These are phyloP conservation scores for Fusarium sp. DNA, from an alignment of 2,329 filamentous ascomycete genomes.

Conservation along the genomic window DNA sequence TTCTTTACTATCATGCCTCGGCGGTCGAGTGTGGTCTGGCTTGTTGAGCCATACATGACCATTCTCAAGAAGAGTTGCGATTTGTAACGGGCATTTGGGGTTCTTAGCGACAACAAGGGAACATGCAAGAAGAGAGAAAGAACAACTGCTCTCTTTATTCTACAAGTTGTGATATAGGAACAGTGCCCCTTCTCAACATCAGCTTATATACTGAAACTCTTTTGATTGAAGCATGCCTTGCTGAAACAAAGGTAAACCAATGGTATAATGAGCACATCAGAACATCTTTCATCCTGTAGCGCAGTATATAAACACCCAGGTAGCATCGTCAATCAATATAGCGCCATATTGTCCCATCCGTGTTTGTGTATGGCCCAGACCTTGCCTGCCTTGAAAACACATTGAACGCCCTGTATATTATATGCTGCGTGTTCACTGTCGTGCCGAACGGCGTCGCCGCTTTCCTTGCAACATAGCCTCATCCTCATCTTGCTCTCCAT, in stretches of 20 bases:
- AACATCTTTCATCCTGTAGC: neutral
- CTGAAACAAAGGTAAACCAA: slow-evolving; percentile 11
- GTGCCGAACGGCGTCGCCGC: slow-evolving; percentile 32
- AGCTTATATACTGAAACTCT: slow-evolving; percentile 4
- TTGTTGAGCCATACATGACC: neutral
- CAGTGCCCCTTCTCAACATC: neutral
- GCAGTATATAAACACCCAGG: neutral
- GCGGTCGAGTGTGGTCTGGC: neutral
- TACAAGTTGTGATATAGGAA: neutral
- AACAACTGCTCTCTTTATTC: neutral
- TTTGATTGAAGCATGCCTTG: slow-evolving; percentile 6
- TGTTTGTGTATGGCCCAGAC: slow-evolving; percentile 18
- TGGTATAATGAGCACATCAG: slow-evolving; percentile 26
- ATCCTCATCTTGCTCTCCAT: slow-evolving; percentile 52
- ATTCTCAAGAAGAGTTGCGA: neutral
- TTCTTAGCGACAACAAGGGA: neutral
- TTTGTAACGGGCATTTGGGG: neutral
- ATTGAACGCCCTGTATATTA: slow-evolving; percentile 28
- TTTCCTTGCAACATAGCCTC: slow-evolving; percentile 32
- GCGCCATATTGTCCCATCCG: slow-evolving; percentile 8
- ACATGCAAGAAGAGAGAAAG: neutral
- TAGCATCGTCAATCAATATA: neutral
- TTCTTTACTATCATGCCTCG: neutral
- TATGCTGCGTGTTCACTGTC: slow-evolving; percentile 15
- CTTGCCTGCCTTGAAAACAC: neutral